Base-by-base conservation (phyloP, 1,284 basidiomycete genomes). In the Sanguinoderma infundibulare region DNA sequence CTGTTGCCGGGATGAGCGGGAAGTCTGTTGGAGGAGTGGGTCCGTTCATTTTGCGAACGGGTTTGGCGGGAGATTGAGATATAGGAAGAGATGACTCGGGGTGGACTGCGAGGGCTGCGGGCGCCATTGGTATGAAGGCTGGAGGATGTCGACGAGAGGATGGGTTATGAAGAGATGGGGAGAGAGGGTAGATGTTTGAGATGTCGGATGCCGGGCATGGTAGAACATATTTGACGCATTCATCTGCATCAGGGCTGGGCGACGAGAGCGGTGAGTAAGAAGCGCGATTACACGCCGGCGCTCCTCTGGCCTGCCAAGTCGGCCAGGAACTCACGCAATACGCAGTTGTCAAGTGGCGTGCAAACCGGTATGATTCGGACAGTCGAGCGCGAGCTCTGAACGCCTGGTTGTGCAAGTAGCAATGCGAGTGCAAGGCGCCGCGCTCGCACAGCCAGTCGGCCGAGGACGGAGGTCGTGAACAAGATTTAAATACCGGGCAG, bases 1-100 rank as follows among this genome's bases (percentile, higher is more conserved):
- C 69, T 9, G 63, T 49, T 39, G 68, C 15, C 22, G 67, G 50
- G 53, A 65, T 20, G 61, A 66, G 65, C 26, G 56, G 67, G 46
- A 60, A 63, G 62, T 56, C 66, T 42, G 52, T 58, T 46, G 57
- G 62, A 12, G 17, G 22, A 9, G 36, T n/a, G 52, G n/a, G n/a
- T n/a, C 54, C 53, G 57, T 35, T 62, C 60, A 59, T 63, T 30
- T 57, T 64, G 56, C 42, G 59, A 24, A 38, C 46, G 55, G 61
- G 52, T 38, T 46, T 26, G 53, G 64, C 44, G 44, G 61, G 53
- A 64, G 57, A 57, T 32, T 42, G 38, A n/a, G n/a, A n/a, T n/a
- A n/a, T n/a, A n/a, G n/a, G n/a, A n/a, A n/a, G n/a, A n/a, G 61
- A 57, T 44, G 61, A 57, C 47, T 62, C 55, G 55, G 65, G 44